Percentiles rank a stretch among this genome's conserved stretches.
Conservation (phyloP, 2,329 filamentous ascomycete genomes). For the Colletotrichum cereale region DNA sequence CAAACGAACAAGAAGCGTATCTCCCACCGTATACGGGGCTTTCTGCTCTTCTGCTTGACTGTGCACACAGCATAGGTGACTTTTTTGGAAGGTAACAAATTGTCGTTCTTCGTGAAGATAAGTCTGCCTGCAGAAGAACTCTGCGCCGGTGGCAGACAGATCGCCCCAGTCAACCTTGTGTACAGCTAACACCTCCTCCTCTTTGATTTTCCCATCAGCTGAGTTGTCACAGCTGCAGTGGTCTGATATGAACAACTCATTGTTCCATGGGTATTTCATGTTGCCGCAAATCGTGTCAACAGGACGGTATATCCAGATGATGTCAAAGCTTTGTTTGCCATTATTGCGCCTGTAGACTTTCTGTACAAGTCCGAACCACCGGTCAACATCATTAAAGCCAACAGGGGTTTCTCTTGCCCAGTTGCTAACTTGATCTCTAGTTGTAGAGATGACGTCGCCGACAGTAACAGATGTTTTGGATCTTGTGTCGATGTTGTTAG, state of each 20-base stretch:
- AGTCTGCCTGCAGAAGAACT: slow-evolving; percentile 78
- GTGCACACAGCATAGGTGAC: slow-evolving; percentile 68
- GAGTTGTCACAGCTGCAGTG: slow-evolving; percentile 76
- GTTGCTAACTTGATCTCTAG: slow-evolving; percentile 60
- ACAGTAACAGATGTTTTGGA: neutral
- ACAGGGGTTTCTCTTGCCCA: slow-evolving; percentile 67
- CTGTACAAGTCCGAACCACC: slow-evolving; percentile 81
- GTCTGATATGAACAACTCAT: slow-evolving; percentile 83
- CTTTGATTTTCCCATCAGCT: slow-evolving; percentile 56
- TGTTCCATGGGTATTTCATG: slow-evolving; percentile 75
- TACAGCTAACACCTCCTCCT: slow-evolving; percentile 67
- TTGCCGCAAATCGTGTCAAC: slow-evolving; percentile 77
- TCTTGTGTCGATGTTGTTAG: slow-evolving; percentile 38
- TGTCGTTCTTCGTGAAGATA: slow-evolving; percentile 71
- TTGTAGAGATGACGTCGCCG: slow-evolving; percentile 56
- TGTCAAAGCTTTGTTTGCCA: slow-evolving; percentile 64
- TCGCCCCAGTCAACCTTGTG: slow-evolving; percentile 71
- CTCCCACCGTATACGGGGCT: slow-evolving; percentile 55
- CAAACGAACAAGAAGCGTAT: slow-evolving; percentile 67
- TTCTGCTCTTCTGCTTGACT: slow-evolving; percentile 49
- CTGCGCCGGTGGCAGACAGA: slow-evolving; percentile 57
- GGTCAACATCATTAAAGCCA: slow-evolving; percentile 58
- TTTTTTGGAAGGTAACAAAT: slow-evolving; percentile 69
- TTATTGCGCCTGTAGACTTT: slow-evolving; percentile 55
- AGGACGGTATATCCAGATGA: slow-evolving; percentile 81